Conservation (phyloP, 495 filamentous ascomycete species). For the Cudoniella acicularis region DNA sequence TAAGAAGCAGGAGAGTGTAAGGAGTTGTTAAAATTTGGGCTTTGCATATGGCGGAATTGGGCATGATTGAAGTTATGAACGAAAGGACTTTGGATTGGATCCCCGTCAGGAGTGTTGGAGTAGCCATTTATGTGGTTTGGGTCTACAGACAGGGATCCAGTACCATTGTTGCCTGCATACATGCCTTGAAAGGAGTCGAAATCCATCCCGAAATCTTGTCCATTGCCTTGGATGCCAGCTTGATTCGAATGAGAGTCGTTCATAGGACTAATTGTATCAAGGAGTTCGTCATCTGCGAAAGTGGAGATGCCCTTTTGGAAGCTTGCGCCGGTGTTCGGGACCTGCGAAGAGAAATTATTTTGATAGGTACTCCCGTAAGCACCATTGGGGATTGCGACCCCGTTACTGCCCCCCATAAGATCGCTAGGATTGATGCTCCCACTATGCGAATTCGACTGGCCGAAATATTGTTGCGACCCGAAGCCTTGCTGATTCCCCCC, state of each 20-base stretch:
- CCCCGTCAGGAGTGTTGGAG: slow-evolving; percentile 83
- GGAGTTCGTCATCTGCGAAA: slow-evolving; percentile 62
- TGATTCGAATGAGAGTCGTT: slow-evolving; percentile 42
- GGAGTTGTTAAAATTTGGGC: slow-evolving; percentile 47
- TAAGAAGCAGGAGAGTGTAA: slow-evolving; percentile 49
- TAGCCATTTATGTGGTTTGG: slow-evolving; percentile 49
- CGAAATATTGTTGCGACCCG: slow-evolving; percentile 60
- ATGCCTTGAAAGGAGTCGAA: slow-evolving; percentile 45
- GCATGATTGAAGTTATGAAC: slow-evolving; percentile 70
- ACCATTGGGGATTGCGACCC: slow-evolving; percentile 22
- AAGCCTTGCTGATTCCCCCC: slow-evolving; percentile 57
- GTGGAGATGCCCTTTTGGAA: slow-evolving; percentile 45
- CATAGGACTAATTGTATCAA: slow-evolving; percentile 49
- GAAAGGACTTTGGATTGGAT: slow-evolving; percentile 85
- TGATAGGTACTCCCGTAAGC: slow-evolving; percentile 21
- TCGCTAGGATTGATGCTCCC: slow-evolving; percentile 82
- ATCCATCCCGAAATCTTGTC: slow-evolving; percentile 45
- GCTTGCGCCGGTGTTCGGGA: slow-evolving; percentile 19
- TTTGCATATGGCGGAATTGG: slow-evolving; percentile 63
- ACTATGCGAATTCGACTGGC: slow-evolving; percentile 61
- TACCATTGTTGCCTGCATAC: slow-evolving; percentile 41
- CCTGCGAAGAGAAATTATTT: slow-evolving; percentile 20
- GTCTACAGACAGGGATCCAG: slow-evolving; percentile 35
- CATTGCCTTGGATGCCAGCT: slow-evolving; percentile 42
- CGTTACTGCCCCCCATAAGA: slow-evolving; percentile 55